Conservation (phyloP, 306 rosid species). For the Cyamopsis tetragonoloba region DNA sequence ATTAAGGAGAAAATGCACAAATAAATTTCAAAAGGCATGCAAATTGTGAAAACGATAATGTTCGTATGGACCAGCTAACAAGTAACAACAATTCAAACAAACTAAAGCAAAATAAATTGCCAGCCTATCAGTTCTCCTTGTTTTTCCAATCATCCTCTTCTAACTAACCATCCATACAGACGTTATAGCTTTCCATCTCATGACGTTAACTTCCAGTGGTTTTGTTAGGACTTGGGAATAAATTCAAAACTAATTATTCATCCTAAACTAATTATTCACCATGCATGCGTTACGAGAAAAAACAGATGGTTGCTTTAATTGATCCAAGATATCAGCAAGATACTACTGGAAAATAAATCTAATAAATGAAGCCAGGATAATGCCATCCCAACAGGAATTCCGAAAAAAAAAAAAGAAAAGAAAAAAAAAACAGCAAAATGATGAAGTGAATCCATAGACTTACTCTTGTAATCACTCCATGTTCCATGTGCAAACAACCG, state of each 20-base stretch:
- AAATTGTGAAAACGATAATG: background rate
- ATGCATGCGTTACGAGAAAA: background rate
- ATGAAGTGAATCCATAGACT: constrained; percentile 21
- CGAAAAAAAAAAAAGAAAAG: background rate
- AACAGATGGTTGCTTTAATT: background rate
- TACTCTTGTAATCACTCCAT: constrained; percentile 93
- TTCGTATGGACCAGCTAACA: background rate
- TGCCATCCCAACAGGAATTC: background rate
- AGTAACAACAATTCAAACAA: background rate
- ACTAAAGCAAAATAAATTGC: background rate
- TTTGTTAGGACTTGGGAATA: background rate
- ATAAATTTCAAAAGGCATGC: background rate
- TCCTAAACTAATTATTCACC: background rate
- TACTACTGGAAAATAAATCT: background rate
- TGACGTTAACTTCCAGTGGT: background rate
- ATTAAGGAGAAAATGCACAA: background rate
- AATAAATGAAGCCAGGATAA: background rate
- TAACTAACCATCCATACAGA: background rate
- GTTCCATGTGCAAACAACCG: constrained; percentile 88
- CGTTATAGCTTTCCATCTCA: background rate
- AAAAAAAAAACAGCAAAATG: too few relatives aligned
- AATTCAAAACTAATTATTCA: background rate
- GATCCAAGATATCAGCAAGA: background rate
- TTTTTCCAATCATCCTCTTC: background rate
- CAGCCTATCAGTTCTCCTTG: background rate